These are phyloP conservation scores for Arthrocladium fulminans DNA, from an alignment of 2,329 filamentous ascomycete species.

Conservation along the genomic window DNA sequence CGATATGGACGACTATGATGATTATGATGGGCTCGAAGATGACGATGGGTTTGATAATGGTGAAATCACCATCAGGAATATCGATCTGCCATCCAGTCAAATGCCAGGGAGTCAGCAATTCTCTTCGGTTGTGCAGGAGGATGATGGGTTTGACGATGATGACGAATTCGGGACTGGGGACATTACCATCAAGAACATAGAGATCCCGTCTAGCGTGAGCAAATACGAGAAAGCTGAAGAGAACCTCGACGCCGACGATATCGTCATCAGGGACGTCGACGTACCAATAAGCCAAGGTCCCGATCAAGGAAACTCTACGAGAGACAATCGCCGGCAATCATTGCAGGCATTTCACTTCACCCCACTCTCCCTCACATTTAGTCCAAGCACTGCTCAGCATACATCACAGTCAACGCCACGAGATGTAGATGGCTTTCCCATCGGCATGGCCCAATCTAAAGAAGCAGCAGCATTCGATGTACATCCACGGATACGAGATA, in stretches of 20 bases:
- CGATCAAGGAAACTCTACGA: background rate
- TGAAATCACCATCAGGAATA: conserved; percentile 5
- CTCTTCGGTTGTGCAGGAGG: background rate
- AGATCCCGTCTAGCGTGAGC: conserved; percentile 1
- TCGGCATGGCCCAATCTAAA: conserved; percentile 20
- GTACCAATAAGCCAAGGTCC: conserved; percentile 6
- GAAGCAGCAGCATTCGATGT: conserved; percentile 6
- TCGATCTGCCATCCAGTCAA: conserved; percentile 8
- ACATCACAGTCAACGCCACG: conserved; percentile 23
- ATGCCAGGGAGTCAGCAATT: background rate
- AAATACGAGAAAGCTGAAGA: conserved; percentile 14
- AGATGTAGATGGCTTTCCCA: conserved; percentile 22
- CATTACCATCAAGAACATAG: conserved; percentile 35
- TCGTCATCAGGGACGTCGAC: conserved; percentile 39
- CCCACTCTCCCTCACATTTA: conserved; percentile 24
- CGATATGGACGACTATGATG: conserved; percentile 31
- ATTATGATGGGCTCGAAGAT: conserved; percentile 38
- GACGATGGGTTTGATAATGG: conserved; percentile 28
- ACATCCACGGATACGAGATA: background rate
- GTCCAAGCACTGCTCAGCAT: conserved; percentile 21
- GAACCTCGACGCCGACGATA: conserved; percentile 27
- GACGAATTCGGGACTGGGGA: conserved; percentile 42
- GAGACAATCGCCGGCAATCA: conserved; percentile 10
- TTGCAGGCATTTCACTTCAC: conserved; percentile 23
- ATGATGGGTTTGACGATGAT: conserved; percentile 33